These are phyloP conservation scores for Mycena leptocephala DNA, from an alignment of 768 basidiomycete genomes.

Conservation along the genomic window DNA sequence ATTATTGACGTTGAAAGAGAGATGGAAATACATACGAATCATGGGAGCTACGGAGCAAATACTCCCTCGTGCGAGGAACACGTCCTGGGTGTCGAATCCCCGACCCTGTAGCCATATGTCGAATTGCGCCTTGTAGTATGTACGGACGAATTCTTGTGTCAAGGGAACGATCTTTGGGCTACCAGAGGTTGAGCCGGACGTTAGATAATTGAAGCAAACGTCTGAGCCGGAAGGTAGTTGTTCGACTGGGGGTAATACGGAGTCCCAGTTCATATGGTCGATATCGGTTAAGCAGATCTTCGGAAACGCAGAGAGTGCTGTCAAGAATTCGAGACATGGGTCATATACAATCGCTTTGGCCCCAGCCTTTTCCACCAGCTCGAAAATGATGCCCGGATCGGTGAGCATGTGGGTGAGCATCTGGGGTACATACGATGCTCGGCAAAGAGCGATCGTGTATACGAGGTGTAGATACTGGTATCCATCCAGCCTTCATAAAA, in stretches of 20 bases:
- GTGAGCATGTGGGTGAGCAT: neutral
- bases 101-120: conserved; percentile 3
- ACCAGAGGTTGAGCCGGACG: conserved; percentile 18
- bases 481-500: neutral
- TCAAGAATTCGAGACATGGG: conserved; percentile 8
- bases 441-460: conserved; percentile 11
- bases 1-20: neutral
- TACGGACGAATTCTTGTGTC: conserved; percentile 5
- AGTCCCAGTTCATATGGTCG: neutral
- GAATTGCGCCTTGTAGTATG: conserved; percentile 16
- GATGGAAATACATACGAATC: conserved; percentile 7
- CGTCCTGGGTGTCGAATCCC: neutral
- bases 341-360: conserved; percentile 20
- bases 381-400: conserved; percentile 11
- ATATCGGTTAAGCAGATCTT: conserved; percentile 7
- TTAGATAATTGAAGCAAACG: conserved; percentile 16
- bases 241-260: conserved; percentile 9
- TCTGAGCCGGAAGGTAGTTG: conserved; percentile 10
- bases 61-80: conserved; percentile 10
- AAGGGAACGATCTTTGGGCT: conserved; percentile 18
- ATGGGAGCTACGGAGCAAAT: conserved; percentile 16
- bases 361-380: conserved; percentile 11
- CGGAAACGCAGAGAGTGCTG: neutral
- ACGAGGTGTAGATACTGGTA: conserved; percentile 3
- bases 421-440: conserved; percentile 10